phyloP scores from a whole-genome alignment of 345 rosid species.

The Euphorbia peplus region DNA sequence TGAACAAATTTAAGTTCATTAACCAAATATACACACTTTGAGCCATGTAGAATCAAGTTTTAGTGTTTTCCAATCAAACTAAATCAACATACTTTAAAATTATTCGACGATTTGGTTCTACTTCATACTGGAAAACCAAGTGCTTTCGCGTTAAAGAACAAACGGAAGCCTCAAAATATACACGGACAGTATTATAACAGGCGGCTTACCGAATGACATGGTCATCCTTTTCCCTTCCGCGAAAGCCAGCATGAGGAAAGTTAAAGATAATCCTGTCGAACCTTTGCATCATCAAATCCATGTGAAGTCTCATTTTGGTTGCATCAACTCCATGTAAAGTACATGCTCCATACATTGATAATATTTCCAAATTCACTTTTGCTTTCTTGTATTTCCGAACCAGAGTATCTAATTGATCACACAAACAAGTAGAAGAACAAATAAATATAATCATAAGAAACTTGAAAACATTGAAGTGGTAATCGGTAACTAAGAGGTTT shows the following conservation, averaged over 20 bases:
- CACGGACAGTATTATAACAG: not conserved
- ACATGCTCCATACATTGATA: constrained; percentile 40
- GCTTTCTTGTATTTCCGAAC: constrained; percentile 42
- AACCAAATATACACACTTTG: not conserved
- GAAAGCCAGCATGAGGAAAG: constrained; percentile 70
- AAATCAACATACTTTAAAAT: not conserved
- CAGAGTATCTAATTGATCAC: constrained; percentile 32
- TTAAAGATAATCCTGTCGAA: constrained; percentile 52
- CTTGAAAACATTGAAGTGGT: not conserved
- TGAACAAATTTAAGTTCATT: not conserved
- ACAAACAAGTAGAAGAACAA: not conserved
- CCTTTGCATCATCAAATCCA: constrained; percentile 31
- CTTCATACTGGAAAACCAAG: not conserved
- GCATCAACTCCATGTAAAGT: constrained; percentile 54
- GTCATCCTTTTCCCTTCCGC: too few species aligned
- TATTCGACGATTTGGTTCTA: not conserved
- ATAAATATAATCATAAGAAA: not conserved
- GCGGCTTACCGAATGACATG: constrained; percentile 39
- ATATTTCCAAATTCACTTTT: constrained; percentile 33
- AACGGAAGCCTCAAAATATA: not conserved
- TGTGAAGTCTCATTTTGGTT: constrained; percentile 34
- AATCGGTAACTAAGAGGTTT: not conserved
- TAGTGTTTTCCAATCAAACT: not conserved
- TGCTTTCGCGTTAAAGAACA: not conserved
- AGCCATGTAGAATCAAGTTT: not conserved